Evolutionary conservation across 768 basidiomycete species (phyloP), one percentile per base, ranked within the genome.

Genomic region (Trametes cinnabarina): DNA sequence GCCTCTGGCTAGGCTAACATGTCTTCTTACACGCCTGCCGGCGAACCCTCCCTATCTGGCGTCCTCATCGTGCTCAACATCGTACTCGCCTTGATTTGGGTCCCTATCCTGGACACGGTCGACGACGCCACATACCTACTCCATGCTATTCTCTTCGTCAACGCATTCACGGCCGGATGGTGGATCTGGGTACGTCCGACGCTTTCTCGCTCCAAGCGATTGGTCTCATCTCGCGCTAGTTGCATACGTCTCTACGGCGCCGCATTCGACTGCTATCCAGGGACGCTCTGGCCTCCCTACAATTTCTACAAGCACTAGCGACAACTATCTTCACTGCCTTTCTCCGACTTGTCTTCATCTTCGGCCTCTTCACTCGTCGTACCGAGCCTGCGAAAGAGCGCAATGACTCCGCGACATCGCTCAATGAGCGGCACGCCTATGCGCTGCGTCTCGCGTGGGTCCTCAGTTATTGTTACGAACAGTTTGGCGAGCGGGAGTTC

Each of bases 41-140:
- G n/a, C n/a, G 28, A 19, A n/a, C 43, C 56, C 20, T 35, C 48
- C 23, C 32, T 50, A 6, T 44, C 34, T 11, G 54, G 49, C 34
- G 48, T 44, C 19, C 34, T 57, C 42, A 9, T 51, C 11, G 56
- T 39, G 6, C 56, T 57, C n/a, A 55, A 55, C 25, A 8, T 47
- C 12, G 26, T 41, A 1, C 43, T 57, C 35, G 48, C 25, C 17
- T 14, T 44, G 30, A 25, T 50, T 11, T 57, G 56, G 48, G 32
- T 57, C 3, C 55, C 55, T 1, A 10, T 57, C 15, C 25, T 55
- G 46, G 39, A 55, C 12, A 8, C 35, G 8, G 26, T 55, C 3
- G 46, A 55, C 17, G 37, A 55, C 19, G n/a, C 46, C 4, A 26
- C 32, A 4, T 8, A 43, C 30, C 15, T 49, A 1, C 37, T 57